Percentiles rank a stretch among this genome's conserved stretches.
Conservation (phyloP, 768 basidiomycete genomes). For the Auricularia cornea region DNA sequence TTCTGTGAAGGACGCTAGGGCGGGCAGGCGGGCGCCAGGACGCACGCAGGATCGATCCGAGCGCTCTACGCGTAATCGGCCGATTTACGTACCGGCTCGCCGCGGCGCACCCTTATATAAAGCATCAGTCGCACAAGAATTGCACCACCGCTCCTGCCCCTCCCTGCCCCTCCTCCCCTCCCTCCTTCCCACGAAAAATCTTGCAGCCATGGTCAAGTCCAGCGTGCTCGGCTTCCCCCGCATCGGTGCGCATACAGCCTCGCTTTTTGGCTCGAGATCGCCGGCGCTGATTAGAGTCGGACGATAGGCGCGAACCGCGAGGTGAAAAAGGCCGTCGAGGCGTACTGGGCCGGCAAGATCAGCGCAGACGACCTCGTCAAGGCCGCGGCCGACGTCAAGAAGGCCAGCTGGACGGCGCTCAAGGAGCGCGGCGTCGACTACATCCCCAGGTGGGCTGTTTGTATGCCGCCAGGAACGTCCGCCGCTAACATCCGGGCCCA, state of each 20-base stretch:
- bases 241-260: constrained; percentile 47
- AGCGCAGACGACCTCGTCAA: constrained; percentile 82
- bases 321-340: constrained; percentile 96
- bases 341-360: constrained; percentile 94
- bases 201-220: constrained; percentile 59
- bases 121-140: neutral
- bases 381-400: constrained; percentile 79
- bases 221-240: constrained; percentile 91
- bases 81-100: no score
- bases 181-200: constrained; percentile 10
- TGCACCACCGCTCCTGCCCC: constrained; percentile 9
- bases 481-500: constrained; percentile 25
- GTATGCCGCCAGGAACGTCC: constrained; percentile 13
- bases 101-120: neutral
- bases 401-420: constrained; percentile 79
- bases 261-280: neutral
- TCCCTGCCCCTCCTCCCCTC: constrained; percentile 11
- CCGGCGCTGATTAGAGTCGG: constrained; percentile 2
- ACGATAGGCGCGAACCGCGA: constrained; percentile 94
- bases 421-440: constrained; percentile 81
- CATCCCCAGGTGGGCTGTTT: constrained; percentile 69
- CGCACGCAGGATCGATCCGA: neutral
- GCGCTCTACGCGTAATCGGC: neutral
- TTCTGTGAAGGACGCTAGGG: no score
- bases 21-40: no score